A percentile compares a stretch with the other conserved stretches of the same genome.
phyloP scores from a whole-genome alignment of 2,329 filamentous ascomycete genomes.

The Chaetomium globosum region DNA sequence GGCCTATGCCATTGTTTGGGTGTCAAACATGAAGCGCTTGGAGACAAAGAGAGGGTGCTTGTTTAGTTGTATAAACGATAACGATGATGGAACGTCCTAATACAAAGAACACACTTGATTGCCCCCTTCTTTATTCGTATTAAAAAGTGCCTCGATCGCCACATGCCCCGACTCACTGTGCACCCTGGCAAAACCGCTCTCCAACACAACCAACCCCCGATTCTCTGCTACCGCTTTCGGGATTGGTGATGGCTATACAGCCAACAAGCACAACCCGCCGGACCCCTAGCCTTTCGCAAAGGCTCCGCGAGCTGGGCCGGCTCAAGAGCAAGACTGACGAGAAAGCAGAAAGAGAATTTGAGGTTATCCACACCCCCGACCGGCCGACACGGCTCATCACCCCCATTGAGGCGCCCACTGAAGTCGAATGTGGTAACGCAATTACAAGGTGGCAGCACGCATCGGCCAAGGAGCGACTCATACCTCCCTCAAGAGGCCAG shows the following conservation, averaged over 20 bases:
- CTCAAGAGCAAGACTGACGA: slow-evolving; percentile 18
- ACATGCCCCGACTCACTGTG: background rate
- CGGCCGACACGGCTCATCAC: slow-evolving; percentile 32
- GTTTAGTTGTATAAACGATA: slow-evolving; percentile 8
- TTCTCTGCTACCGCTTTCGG: background rate
- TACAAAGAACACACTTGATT: slow-evolving; percentile 27
- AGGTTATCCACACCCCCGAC: slow-evolving; percentile 36
- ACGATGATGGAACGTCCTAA: background rate
- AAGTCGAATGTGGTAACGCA: slow-evolving; percentile 38
- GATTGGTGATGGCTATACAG: slow-evolving; percentile 4
- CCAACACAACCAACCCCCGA: slow-evolving; percentile 5
- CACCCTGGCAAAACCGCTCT: background rate
- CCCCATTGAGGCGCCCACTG: slow-evolving; percentile 36
- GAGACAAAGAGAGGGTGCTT: slow-evolving; percentile 26
- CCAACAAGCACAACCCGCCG: background rate
- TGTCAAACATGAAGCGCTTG: slow-evolving; percentile 7
- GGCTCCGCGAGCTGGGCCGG: slow-evolving; percentile 28
- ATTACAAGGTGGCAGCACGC: slow-evolving; percentile 33
- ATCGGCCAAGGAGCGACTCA: background rate
- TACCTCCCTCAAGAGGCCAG: background rate
- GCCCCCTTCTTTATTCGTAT: slow-evolving; percentile 10
- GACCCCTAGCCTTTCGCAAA: slow-evolving; percentile 26
- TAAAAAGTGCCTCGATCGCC: background rate
- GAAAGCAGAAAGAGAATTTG: slow-evolving; percentile 15
- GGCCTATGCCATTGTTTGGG: slow-evolving; percentile 22